Conservation (phyloP, 1,284 basidiomycete species). For the Golubevia pallescens region DNA sequence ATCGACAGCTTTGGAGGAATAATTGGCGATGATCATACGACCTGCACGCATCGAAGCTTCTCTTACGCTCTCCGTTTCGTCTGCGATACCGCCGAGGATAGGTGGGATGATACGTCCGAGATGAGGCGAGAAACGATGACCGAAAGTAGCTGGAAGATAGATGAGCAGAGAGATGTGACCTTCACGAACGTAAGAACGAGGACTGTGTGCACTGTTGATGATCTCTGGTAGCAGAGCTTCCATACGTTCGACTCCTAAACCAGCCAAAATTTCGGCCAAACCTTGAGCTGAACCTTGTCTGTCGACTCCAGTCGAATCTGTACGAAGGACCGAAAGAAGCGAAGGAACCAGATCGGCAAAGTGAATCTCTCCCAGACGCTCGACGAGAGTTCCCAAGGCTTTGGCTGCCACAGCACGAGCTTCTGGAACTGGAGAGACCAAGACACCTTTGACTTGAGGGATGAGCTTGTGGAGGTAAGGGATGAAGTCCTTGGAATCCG, state of each 20-base stretch:
- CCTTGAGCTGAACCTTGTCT: constrained; percentile 93
- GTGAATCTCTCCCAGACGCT: constrained; percentile 90
- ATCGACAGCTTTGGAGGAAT: constrained; percentile 89
- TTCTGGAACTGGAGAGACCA: constrained; percentile 90
- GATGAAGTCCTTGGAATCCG: constrained; percentile 95
- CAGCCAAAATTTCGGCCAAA: constrained; percentile 91
- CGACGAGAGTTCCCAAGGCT: constrained; percentile 93
- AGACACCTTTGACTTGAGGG: constrained; percentile 87
- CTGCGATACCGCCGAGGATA: constrained; percentile 89
- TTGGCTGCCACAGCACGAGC: constrained; percentile 96
- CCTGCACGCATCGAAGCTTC: constrained; percentile 99
- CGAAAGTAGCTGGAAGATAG: constrained; percentile 94
- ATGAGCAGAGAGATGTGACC: constrained; percentile 98
- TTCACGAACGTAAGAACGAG: constrained; percentile 89
- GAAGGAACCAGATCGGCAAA: constrained; percentile 94
- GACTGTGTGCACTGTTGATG: constrained; percentile 86
- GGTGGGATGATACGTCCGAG: constrained; percentile 91
- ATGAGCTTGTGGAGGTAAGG: constrained; percentile 88
- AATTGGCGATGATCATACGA: constrained; percentile 96
- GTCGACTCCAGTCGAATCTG: constrained; percentile 93
- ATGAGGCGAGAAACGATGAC: constrained; percentile 92
- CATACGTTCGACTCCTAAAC: constrained; percentile 94
- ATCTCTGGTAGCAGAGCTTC: constrained; percentile 94
- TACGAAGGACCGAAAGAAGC: constrained; percentile 86
- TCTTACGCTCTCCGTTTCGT: constrained; percentile 81